Base-by-base conservation (phyloP, 2,329 filamentous ascomycete genomes). In the Arthrinium phaeospermum region DNA sequence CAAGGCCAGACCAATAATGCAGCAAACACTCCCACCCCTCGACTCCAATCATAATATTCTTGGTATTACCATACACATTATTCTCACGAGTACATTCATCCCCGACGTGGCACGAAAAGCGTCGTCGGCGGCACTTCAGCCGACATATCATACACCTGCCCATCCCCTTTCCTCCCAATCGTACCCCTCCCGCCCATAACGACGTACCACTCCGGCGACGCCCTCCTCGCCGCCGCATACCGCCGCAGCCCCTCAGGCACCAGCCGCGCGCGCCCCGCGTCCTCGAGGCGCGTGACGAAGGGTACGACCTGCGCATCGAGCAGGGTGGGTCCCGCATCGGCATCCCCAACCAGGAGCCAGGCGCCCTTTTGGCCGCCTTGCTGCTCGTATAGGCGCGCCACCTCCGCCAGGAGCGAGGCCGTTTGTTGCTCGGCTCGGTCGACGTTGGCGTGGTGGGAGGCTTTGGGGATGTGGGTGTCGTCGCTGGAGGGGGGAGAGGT, bases 291-390 rank as follows among this genome's bases (percentile, higher is more conserved):
- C 0, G 71, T 34, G 44, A 72, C n/a, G 19, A 72, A 71, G 37
- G 71, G 69, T 19, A 72, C 41, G 44, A 71, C 6, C 57, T 72
- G 71, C 19, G 69, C 71, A 49, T 72, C 71, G n/a, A 72, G 69
- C 27, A 72, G 14, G 1, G 71, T 72, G 13, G 71, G 67, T 3
- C 70, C 70, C 2, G 34, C 19, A 2, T 46, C 64, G 12, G 27
- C 2, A 4, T 67, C 61, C 22, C 69, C 57, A 27, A 61, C 69
- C 49, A 72, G 68, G 24, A 71, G 51, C 71, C 71, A 72, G 13
- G 13, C 10, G 14, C 64, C 19, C 7, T 22, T 7, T 30, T 30
- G 2, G 27, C 27, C 27, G 47, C 30, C 57, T 8, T 45, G 45
- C 14, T 68, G 45, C 13, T 49, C 24, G 41, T 47, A 61, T 6